A percentile compares a stretch with the other conserved stretches of the same genome.
Conservation (phyloP, 345 rosid species). For the Populus euphratica region DNA sequence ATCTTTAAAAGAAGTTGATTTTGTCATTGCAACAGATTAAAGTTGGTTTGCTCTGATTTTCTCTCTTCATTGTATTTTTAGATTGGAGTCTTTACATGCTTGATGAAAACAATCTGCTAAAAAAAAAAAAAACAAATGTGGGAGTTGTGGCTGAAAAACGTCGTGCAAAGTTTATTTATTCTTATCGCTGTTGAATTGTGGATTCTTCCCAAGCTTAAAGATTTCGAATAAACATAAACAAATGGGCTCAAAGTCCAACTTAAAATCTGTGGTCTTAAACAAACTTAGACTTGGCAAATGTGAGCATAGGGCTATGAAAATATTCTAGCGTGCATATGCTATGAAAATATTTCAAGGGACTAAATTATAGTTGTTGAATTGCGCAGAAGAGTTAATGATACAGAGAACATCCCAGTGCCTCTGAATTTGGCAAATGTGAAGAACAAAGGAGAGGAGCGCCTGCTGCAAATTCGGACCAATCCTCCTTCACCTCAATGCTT, state of each 20-base stretch:
- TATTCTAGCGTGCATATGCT: background rate
- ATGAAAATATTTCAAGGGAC: background rate
- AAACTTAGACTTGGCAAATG: background rate
- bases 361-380: conserved; percentile 3
- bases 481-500: conserved; percentile 99
- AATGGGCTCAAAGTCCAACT: background rate
- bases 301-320: background rate
- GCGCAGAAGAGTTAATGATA: conserved; percentile 48
- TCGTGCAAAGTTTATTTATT: background rate
- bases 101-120: too few relatives aligned
- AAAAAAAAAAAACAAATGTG: too few relatives aligned
- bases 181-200: background rate
- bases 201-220: background rate
- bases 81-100: too few relatives aligned
- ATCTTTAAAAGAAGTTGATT: too few relatives aligned
- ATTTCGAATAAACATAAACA: background rate
- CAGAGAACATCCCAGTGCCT: conserved; percentile 47
- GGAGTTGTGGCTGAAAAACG: background rate
- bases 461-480: conserved; percentile 66
- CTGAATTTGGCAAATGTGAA: conserved; percentile 53
- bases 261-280: background rate
- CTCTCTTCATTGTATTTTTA: too few relatives aligned
- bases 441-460: conserved; percentile 47
- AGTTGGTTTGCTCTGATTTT: background rate
- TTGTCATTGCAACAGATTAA: background rate